These are phyloP conservation scores for Naematelia encephala DNA, from an alignment of 768 basidiomycete genomes.

Conservation along the genomic window DNA sequence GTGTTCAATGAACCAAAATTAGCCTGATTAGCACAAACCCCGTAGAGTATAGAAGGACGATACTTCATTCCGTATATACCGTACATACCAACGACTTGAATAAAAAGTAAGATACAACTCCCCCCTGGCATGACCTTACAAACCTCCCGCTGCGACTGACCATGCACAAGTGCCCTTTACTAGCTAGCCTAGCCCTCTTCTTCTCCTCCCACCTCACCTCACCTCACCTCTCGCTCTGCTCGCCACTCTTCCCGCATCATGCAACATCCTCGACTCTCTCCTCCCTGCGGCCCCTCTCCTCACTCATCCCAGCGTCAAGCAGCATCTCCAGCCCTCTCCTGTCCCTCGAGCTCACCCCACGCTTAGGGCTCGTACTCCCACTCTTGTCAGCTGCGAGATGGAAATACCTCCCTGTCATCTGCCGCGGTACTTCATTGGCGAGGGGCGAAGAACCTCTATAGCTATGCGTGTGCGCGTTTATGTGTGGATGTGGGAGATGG, in stretches of 20 bases:
- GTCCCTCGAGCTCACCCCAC: slow-evolving; percentile 3
- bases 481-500: too few relatives aligned
- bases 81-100: too few relatives aligned
- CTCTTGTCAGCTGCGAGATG: background rate
- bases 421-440: too few relatives aligned
- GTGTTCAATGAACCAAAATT: too few relatives aligned
- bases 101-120: background rate
- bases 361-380: background rate
- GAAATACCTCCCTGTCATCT: background rate
- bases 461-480: too few relatives aligned
- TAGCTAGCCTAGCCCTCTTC: background rate
- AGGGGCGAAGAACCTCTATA: too few relatives aligned
- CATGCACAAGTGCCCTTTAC: background rate
- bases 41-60: too few relatives aligned
- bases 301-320: slow-evolving; percentile 28
- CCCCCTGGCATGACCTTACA: background rate
- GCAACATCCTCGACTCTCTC: too few relatives aligned
- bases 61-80: background rate
- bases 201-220: background rate
- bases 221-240: background rate
- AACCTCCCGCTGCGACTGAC: background rate
- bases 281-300: too few relatives aligned
- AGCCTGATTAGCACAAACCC: too few relatives aligned
- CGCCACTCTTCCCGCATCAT: slow-evolving; percentile 5
- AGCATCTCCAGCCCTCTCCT: slow-evolving; percentile 26